Evolutionary conservation across 805 yeast genomes (phyloP), one percentile per base, ranked within the genome.

Genomic region (Lipomyces kockii): DNA sequence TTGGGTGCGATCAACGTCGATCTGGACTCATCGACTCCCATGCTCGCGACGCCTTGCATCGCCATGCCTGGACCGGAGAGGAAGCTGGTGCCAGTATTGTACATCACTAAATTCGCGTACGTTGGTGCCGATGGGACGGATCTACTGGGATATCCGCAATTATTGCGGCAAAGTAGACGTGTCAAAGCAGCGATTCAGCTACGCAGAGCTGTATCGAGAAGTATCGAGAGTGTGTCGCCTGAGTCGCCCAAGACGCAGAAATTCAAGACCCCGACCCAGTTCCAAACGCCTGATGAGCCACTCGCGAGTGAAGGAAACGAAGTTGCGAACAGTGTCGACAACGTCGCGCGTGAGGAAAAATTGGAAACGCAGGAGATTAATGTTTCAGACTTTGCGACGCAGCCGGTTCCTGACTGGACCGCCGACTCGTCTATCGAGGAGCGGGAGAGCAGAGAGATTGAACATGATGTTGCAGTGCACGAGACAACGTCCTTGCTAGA

Each of bases 61-160:
- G 60, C 9, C 17, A 56, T 8, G 29, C 55, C 49, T 5, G 49
- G 11, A 17, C 11, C 53, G 5, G 43, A 51, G 12, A 57, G 12
- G n/a, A 56, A 37, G 1, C 22, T 51, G 20, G 29, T 61, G 9
- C 68, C 68, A 11, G 59, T 65, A 5, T 17, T 65, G 34, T 65
- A 57, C 20, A 43, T 65, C n/a, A 49, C 34, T 9, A 59, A 57
- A 20, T 51, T 65, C 25, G 14, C 58, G n/a, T 61, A 58, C 55
- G n/a, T 65, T 11, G 68, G 62, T 17, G 64, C 62, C 7, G 65
- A 61, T 29, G 68, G 65, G 14, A 37, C 65, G 6, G 53, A 56
- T 55, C 29, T 61, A 22, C 56, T 65, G 46, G 68, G 68, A 4
- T 1, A 46, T 5, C 68, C 68, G 14, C n/a, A 25, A 3, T 29